Conservation (phyloP, 352 stramenopile genomes). For the Phytopythium delawarense region DNA sequence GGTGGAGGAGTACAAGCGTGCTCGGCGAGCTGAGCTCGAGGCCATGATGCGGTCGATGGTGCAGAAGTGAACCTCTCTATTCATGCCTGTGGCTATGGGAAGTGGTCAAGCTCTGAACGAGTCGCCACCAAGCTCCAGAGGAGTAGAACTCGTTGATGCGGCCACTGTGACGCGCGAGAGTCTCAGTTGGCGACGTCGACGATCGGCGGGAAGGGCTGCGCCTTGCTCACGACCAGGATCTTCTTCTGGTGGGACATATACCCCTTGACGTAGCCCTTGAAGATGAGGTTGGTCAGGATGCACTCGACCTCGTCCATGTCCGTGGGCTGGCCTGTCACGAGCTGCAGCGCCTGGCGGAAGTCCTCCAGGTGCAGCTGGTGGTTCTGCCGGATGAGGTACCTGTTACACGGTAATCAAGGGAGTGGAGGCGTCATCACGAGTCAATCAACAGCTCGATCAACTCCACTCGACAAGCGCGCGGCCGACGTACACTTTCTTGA, state of each 20-base stretch:
- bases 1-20: slow-evolving; percentile 61
- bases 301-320: slow-evolving; percentile 97
- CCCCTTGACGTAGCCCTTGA: slow-evolving; percentile 93
- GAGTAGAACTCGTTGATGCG: background rate
- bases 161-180: background rate
- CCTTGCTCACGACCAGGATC: slow-evolving; percentile 94
- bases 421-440: background rate
- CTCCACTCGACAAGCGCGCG: background rate
- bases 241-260: slow-evolving; percentile 98
- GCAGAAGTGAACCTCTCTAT: slow-evolving; percentile 26
- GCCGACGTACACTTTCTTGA: slow-evolving; percentile 92
- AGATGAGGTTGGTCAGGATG: slow-evolving; percentile 96
- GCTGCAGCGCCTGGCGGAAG: slow-evolving; percentile 85
- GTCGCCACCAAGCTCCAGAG: background rate
- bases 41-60: slow-evolving; percentile 68
- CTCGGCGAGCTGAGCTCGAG: slow-evolving; percentile 54
- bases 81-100: background rate
- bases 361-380: slow-evolving; percentile 90
- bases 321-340: slow-evolving; percentile 81
- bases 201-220: slow-evolving; percentile 90
- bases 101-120: background rate
- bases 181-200: slow-evolving; percentile 59
- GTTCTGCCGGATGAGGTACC: slow-evolving; percentile 76
- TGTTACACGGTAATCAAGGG: slow-evolving; percentile 12
- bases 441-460: slow-evolving; percentile 1